A percentile compares a stretch with the other conserved stretches of the same genome.
phyloP scores from a whole-genome alignment of 2,329 filamentous ascomycete species.

The Clathrospora elynae region DNA sequence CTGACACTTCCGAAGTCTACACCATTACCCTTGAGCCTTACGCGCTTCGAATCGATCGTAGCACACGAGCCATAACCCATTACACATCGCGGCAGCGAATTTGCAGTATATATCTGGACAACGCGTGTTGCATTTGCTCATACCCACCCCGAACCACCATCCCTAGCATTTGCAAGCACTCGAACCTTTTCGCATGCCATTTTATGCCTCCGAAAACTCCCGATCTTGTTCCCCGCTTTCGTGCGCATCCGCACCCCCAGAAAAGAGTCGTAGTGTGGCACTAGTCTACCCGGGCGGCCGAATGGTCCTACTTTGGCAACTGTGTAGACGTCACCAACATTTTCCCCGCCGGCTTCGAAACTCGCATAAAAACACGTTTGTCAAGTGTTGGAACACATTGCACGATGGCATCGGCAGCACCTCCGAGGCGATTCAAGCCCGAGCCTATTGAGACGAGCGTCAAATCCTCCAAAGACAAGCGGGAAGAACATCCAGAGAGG shows the following conservation, averaged over 20 bases:
- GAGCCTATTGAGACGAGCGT: slow-evolving; percentile 72
- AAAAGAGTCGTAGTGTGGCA: slow-evolving; percentile 20
- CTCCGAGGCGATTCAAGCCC: slow-evolving; percentile 53
- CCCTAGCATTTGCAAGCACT: background rate
- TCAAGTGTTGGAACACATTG: slow-evolving; percentile 6
- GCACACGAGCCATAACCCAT: slow-evolving; percentile 2
- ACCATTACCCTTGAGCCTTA: slow-evolving; percentile 14
- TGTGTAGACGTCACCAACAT: slow-evolving; percentile 23
- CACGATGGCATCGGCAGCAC: slow-evolving; percentile 39
- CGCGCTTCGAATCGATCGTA: slow-evolving; percentile 9
- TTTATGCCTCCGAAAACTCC: slow-evolving; percentile 26
- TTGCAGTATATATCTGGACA: background rate
- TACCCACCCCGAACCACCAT: slow-evolving; percentile 5
- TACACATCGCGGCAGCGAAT: background rate
- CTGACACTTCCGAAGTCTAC: slow-evolving; percentile 22
- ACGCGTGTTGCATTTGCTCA: slow-evolving; percentile 9
- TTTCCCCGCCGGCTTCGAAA: slow-evolving; percentile 10
- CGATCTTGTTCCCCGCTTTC: slow-evolving; percentile 33
- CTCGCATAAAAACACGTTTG: slow-evolving; percentile 10
- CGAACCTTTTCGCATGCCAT: slow-evolving; percentile 9
- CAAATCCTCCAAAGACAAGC: slow-evolving; percentile 57
- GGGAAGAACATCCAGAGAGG: no score
- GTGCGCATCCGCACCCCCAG: slow-evolving; percentile 31
- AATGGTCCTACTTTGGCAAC: slow-evolving; percentile 19
- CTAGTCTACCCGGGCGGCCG: slow-evolving; percentile 29